Evolutionary conservation across 2,329 filamentous ascomycete species (phyloP).

Genomic region (Cryphonectria nitschkei): DNA sequence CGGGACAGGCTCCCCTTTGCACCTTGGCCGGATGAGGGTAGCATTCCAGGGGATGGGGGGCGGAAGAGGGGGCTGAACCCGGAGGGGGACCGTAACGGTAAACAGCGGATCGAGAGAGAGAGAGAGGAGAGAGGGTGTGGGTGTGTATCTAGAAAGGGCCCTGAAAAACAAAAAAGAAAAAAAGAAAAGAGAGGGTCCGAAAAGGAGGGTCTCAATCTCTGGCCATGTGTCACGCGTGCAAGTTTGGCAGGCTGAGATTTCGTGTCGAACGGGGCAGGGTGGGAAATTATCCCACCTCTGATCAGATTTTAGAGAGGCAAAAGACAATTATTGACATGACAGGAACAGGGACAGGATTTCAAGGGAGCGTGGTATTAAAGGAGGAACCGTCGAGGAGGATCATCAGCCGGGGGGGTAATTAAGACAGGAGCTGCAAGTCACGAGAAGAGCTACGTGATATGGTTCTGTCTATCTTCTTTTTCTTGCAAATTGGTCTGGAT

Average conservation of each 20-base stretch:
- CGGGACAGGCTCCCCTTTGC: not conserved
- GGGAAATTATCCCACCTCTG: conserved; percentile 13
- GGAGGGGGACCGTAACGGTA: not conserved
- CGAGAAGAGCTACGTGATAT: not conserved
- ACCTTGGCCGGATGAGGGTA: conserved; percentile 1
- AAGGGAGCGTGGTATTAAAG: not conserved
- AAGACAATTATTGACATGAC: not conserved
- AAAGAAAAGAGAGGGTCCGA: not conserved
- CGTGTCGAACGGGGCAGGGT: conserved; percentile 14
- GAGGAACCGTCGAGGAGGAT: not conserved
- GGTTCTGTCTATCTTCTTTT: not conserved
- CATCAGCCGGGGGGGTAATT: not conserved
- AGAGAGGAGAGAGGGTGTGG: no score
- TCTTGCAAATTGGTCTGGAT: conserved; percentile 3
- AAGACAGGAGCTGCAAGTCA: not conserved
- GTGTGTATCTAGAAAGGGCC: no score
- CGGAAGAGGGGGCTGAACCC: no score
- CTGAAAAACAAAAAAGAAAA: not conserved
- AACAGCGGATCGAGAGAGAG: not conserved
- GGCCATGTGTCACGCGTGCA: conserved; percentile 3
- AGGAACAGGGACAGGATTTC: not conserved
- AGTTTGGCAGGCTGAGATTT: conserved; percentile 11
- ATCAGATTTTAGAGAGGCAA: not conserved
- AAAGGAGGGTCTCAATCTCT: conserved; percentile 2
- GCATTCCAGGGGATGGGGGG: not conserved